A percentile compares a stretch with the other conserved stretches of the same genome.
phyloP scores from a whole-genome alignment of 148 eudicot genomes.

The Drosera capensis region DNA sequence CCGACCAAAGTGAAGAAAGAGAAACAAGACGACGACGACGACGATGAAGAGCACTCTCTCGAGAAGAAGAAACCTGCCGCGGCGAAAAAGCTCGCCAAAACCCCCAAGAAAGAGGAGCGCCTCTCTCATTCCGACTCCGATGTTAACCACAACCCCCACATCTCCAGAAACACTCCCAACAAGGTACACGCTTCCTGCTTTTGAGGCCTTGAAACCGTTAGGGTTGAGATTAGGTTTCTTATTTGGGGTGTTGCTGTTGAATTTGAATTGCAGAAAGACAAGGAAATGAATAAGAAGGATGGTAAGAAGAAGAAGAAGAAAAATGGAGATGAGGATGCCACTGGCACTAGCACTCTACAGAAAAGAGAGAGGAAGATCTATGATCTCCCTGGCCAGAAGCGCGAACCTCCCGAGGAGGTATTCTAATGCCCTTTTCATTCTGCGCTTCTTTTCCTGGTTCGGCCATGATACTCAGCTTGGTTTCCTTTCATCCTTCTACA shows the following conservation, averaged over 20 bases:
- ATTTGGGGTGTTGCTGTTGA: background rate
- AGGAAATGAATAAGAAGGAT: constrained; percentile 18
- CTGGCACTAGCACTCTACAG: too few species aligned
- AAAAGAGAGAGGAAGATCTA: constrained; percentile 56
- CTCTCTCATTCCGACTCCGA: constrained; percentile 17
- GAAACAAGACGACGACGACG: constrained; percentile 6
- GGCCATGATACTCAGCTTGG: background rate
- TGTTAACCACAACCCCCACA: constrained; percentile 18
- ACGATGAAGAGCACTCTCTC: constrained; percentile 21
- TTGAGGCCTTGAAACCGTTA: background rate
- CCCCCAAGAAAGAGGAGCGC: background rate
- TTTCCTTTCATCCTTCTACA: constrained; percentile 17
- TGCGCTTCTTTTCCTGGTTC: background rate
- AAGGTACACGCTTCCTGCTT: constrained; percentile 19
- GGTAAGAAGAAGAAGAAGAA: constrained; percentile 18
- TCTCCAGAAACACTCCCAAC: too few species aligned
- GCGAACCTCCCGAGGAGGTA: constrained; percentile 85
- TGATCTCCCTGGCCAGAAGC: constrained; percentile 80
- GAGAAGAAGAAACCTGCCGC: constrained; percentile 12
- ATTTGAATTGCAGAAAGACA: constrained; percentile 18
- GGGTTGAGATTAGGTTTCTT: background rate
- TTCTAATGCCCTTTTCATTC: background rate
- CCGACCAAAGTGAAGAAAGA: constrained; percentile 5
- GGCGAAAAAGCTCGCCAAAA: background rate
- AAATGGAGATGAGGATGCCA: constrained; percentile 12